A percentile compares a stretch with the other conserved stretches of the same genome.
These are phyloP conservation scores for Clarireedia paspali DNA, from an alignment of 2,329 filamentous ascomycete species.

Conservation along the genomic window DNA sequence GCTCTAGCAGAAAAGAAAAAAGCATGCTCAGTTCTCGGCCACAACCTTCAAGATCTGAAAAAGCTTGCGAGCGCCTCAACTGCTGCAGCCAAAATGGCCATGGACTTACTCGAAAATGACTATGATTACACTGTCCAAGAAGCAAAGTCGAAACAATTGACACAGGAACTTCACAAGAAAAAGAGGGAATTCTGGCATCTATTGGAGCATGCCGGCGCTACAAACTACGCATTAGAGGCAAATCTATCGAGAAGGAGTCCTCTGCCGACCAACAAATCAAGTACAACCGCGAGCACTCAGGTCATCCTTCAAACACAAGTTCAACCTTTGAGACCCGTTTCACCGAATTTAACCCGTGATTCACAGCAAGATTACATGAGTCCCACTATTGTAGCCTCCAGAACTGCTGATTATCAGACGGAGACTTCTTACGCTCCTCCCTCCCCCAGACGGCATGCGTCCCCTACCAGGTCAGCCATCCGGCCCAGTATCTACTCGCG, in stretches of 20 bases:
- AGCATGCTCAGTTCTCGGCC: constrained; percentile 13
- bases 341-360: not conserved
- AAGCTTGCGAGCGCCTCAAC: not conserved
- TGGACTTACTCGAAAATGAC: constrained; percentile 15
- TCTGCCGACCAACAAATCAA: constrained; percentile 12
- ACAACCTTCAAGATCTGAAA: not conserved
- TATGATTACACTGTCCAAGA: constrained; percentile 18
- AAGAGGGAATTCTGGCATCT: constrained; percentile 21
- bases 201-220: constrained; percentile 23
- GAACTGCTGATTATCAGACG: not conserved
- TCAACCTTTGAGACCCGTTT: not conserved
- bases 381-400: not conserved
- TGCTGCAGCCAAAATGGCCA: not conserved
- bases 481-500: not conserved
- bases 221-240: constrained; percentile 24
- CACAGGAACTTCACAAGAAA: constrained; percentile 18
- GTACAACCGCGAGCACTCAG: constrained; percentile 22
- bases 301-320: constrained; percentile 24
- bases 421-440: not conserved
- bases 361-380: not conserved
- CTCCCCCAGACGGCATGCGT: not conserved
- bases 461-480: not conserved
- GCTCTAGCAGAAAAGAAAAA: constrained; percentile 20
- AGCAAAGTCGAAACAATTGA: constrained; percentile 15
- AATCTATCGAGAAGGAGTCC: constrained; percentile 5